Percentiles rank a stretch among this genome's conserved stretches.
phyloP scores from a whole-genome alignment of 306 rosid genomes.

The Trifolium pratense region DNA sequence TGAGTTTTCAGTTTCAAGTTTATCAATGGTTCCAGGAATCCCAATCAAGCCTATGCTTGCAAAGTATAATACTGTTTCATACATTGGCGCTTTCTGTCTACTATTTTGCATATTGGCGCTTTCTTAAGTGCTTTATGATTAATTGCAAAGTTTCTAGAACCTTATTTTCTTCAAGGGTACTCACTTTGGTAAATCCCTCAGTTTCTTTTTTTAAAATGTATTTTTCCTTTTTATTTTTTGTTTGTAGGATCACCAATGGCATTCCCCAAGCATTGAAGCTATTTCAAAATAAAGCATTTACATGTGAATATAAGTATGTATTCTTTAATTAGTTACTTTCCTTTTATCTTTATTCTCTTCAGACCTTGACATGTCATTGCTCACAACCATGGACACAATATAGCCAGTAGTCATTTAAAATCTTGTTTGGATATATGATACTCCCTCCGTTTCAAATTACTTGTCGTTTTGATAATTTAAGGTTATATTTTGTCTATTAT shows the following conservation, averaged over 20 bases:
- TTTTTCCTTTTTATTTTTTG: conserved; percentile 23
- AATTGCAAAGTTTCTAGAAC: conserved; percentile 30
- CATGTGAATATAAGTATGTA: conserved; percentile 89
- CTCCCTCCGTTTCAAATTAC: too few species aligned
- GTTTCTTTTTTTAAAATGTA: not conserved
- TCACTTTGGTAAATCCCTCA: conserved; percentile 28
- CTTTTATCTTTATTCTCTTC: conserved; percentile 15
- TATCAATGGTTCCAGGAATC: conserved; percentile 92
- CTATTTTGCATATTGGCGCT: conserved; percentile 26
- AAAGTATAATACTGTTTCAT: conserved; percentile 59
- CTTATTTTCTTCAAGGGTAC: conserved; percentile 21
- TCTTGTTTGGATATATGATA: conserved; percentile 20
- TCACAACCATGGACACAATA: not conserved
- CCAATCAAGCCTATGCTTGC: conserved; percentile 99
- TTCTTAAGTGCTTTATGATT: conserved; percentile 31
- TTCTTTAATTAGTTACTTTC: conserved; percentile 24
- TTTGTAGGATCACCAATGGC: conserved; percentile 81
- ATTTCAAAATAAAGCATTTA: conserved; percentile 80
- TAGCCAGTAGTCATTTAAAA: conserved; percentile 29
- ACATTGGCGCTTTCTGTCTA: conserved; percentile 4
- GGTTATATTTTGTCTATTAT: too few species aligned
- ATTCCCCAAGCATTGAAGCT: conserved; percentile 79
- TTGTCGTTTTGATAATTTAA: too few species aligned
- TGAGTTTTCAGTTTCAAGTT: conserved; percentile 72
- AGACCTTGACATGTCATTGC: conserved; percentile 30